A percentile compares a stretch with the other conserved stretches of the same genome.
These are phyloP conservation scores for Salix viminalis DNA, from an alignment of 345 rosid species.

Conservation along the genomic window DNA sequence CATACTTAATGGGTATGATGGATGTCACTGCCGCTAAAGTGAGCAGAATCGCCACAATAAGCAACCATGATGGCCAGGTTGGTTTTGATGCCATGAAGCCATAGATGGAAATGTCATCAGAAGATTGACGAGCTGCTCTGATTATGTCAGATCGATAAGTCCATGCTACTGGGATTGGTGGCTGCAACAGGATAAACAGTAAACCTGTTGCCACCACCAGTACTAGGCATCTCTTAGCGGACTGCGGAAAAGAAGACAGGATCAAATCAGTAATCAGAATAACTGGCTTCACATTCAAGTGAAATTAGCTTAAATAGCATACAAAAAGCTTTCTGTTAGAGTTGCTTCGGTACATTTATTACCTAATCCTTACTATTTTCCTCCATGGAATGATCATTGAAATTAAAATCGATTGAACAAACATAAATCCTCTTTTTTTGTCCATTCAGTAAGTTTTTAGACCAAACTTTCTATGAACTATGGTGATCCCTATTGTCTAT, in stretches of 20 bases:
- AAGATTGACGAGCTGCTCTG: slow-evolving; percentile 83
- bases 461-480: neutral
- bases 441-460: neutral
- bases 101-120: slow-evolving; percentile 92
- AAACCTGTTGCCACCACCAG: slow-evolving; percentile 86
- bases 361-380: neutral
- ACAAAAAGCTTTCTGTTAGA: neutral
- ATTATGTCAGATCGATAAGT: slow-evolving; percentile 77
- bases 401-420: neutral
- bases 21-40: slow-evolving; percentile 86
- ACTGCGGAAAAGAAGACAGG: slow-evolving; percentile 39
- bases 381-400: neutral
- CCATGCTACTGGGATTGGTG: slow-evolving; percentile 84
- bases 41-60: slow-evolving; percentile 73
- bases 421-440: neutral
- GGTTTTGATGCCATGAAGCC: slow-evolving; percentile 92
- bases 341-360: neutral
- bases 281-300: neutral
- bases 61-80: slow-evolving; percentile 99
- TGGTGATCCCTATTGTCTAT: neutral
- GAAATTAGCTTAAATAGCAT: neutral
- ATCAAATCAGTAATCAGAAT: neutral
- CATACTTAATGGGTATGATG: slow-evolving; percentile 76
- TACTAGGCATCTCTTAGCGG: slow-evolving; percentile 88
- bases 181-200: slow-evolving; percentile 87